Conservation (phyloP, 768 basidiomycete genomes). For the Amanita phalloides region DNA sequence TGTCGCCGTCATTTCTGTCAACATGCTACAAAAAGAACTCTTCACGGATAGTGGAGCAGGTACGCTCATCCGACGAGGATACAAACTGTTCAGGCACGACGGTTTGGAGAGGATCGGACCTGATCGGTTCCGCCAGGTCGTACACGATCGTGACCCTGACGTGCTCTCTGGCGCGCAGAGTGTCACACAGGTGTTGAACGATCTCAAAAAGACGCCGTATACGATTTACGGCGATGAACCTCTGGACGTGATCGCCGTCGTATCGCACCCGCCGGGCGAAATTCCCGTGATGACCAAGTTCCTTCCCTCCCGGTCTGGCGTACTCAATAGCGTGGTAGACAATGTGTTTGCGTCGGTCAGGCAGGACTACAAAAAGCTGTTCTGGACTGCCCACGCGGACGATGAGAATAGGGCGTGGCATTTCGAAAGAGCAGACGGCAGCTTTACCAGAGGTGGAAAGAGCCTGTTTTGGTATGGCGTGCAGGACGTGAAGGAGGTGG, state of each 20-base stretch:
- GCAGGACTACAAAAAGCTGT: slow-evolving; percentile 86
- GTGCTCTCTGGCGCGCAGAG: slow-evolving; percentile 74
- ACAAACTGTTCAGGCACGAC: slow-evolving; percentile 90
- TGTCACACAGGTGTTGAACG: slow-evolving; percentile 79
- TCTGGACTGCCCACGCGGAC: slow-evolving; percentile 96
- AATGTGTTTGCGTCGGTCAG: slow-evolving; percentile 96
- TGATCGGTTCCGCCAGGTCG: slow-evolving; percentile 88
- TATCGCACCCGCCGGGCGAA: slow-evolving; percentile 85
- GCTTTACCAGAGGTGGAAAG: slow-evolving; percentile 89
- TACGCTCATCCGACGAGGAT: slow-evolving; percentile 94
- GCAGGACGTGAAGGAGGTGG: slow-evolving; percentile 84
- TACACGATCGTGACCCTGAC: slow-evolving; percentile 93
- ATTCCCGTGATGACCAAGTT: slow-evolving; percentile 89
- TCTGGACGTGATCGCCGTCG: slow-evolving; percentile 89
- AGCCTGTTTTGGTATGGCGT: slow-evolving; percentile 98
- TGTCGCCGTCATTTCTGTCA: slow-evolving; percentile 93
- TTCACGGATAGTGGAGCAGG: slow-evolving; percentile 98
- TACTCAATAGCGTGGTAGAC: slow-evolving; percentile 92
- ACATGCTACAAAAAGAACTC: slow-evolving; percentile 91
- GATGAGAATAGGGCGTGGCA: slow-evolving; percentile 98
- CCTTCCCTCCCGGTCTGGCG: slow-evolving; percentile 75
- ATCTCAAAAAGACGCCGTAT: slow-evolving; percentile 74
- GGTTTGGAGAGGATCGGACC: slow-evolving; percentile 79
- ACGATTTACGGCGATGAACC: slow-evolving; percentile 99
- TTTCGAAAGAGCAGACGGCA: slow-evolving; percentile 96